Base-by-base conservation (phyloP, 2,329 filamentous ascomycete genomes). In the Dactylellina drechsleri region DNA sequence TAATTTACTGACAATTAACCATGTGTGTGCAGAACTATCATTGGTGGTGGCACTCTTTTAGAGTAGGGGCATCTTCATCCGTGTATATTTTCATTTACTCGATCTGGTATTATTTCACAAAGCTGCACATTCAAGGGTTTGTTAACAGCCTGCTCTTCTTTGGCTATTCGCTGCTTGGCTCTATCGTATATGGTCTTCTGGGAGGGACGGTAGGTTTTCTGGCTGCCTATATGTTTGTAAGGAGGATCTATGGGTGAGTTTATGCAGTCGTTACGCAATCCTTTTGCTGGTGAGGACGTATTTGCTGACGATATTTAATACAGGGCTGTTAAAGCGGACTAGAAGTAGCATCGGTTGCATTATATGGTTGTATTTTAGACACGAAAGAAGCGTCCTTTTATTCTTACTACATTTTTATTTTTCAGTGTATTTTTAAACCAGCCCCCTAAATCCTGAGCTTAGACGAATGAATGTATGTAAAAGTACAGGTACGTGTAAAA, bases 1-100 rank as follows among this genome's bases (percentile, higher is more conserved):
- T 36, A 77, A 77, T 77, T 61, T 79, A 49, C 47, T 52, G 10
- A 31, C 47, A 52, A 23, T 47, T n/a, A 47, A 15, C 16, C 43
- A n/a, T n/a, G 6, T 23, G 10, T 52, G 15, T 18, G 0, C 78
- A 88, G 86, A 93, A 96, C 82, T 90, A 95, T 82, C 87, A 92
- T 81, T 96, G 92, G 92, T 95, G 91, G 91, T 96, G 92, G 92
- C 91, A 92, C 81, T 92, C 90, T 60, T 95, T 96, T 83, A 83
- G 92, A 57, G 87, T 93, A 7, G 92, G 92, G 52, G 90, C 90
- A 56, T 88, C 89, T 78, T 92, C 89, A 78, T 87, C 90, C 5
- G 82, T 92, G 74, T 96, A 92, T 92, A 87, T 96, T 43, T 95
- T 94, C 80, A 81, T 87, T 43, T 96, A 95, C 83, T 92, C 91